These are phyloP conservation scores for Gentiana straminea DNA, from an alignment of 257 asterid genomes.

Conservation along the genomic window DNA sequence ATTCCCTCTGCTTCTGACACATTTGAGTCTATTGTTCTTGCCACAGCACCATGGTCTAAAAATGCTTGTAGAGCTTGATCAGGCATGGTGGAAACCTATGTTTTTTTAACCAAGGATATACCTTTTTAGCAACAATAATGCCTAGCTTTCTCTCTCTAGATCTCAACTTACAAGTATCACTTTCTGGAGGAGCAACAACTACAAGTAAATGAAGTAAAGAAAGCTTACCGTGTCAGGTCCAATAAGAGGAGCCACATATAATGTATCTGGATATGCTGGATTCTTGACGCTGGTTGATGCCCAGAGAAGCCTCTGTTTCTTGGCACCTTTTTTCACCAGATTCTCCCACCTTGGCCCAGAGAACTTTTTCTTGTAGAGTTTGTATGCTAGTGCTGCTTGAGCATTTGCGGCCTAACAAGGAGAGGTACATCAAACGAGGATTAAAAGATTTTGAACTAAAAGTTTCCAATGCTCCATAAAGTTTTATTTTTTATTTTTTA, in stretches of 20 bases:
- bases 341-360: slow-evolving; percentile 99
- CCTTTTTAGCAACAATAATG: no score
- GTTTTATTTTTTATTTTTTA: not conserved
- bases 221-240: slow-evolving; percentile 92
- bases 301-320: slow-evolving; percentile 98
- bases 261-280: slow-evolving; percentile 93
- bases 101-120: no score
- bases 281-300: slow-evolving; percentile 99
- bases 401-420: slow-evolving; percentile 90
- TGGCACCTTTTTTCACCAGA: slow-evolving; percentile 95
- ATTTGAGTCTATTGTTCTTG: slow-evolving; percentile 88
- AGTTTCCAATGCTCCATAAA: not conserved
- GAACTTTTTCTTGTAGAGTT: slow-evolving; percentile 91
- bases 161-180: not conserved
- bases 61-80: slow-evolving; percentile 98
- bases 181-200: slow-evolving; percentile 9
- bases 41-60: slow-evolving; percentile 79
- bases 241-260: slow-evolving; percentile 97
- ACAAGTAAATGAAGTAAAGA: slow-evolving; percentile 16
- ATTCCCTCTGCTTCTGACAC: slow-evolving; percentile 86
- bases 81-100: slow-evolving; percentile 96
- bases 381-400: slow-evolving; percentile 89
- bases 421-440: slow-evolving; percentile 5
- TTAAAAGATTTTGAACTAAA: slow-evolving; percentile 1
- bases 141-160: not conserved